Evolutionary conservation across 2,329 filamentous ascomycete genomes (phyloP).

Genomic region (Sporothrix humicola): DNA sequence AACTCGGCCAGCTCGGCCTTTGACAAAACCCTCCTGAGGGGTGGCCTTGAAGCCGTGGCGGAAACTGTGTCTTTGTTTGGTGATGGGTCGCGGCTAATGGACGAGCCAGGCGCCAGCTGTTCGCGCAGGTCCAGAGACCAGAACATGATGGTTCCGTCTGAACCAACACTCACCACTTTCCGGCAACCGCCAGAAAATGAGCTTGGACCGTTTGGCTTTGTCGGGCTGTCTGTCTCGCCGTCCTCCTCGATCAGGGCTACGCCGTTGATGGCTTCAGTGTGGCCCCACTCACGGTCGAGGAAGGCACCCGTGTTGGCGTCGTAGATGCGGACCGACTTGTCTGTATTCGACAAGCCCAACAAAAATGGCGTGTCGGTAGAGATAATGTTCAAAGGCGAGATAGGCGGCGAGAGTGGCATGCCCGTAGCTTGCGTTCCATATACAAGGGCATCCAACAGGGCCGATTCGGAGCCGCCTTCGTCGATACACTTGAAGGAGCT

Average conservation of each 20-base stretch:
- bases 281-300: conserved; percentile 88
- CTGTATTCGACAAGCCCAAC: conserved; percentile 87
- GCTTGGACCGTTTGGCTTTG: background rate
- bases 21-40: conserved; percentile 83
- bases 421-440: conserved; percentile 58
- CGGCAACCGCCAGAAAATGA: conserved; percentile 47
- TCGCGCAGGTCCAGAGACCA: conserved; percentile 67
- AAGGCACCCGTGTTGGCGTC: conserved; percentile 77
- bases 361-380: conserved; percentile 65
- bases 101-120: conserved; percentile 42
- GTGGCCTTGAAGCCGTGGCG: conserved; percentile 65
- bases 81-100: conserved; percentile 49
- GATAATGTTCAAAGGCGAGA: background rate
- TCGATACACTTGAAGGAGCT: conserved; percentile 84
- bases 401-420: background rate
- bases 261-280: conserved; percentile 91
- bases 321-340: conserved; percentile 94
- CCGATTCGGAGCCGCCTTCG: conserved; percentile 77
- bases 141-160: conserved; percentile 83
- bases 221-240: conserved; percentile 44
- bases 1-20: conserved; percentile 87
- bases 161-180: conserved; percentile 73
- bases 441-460: conserved; percentile 79
- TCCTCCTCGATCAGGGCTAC: conserved; percentile 71
- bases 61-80: conserved; percentile 54